Base-by-base conservation (phyloP, 2,329 filamentous ascomycete genomes). In the Aspergillus tanneri region DNA sequence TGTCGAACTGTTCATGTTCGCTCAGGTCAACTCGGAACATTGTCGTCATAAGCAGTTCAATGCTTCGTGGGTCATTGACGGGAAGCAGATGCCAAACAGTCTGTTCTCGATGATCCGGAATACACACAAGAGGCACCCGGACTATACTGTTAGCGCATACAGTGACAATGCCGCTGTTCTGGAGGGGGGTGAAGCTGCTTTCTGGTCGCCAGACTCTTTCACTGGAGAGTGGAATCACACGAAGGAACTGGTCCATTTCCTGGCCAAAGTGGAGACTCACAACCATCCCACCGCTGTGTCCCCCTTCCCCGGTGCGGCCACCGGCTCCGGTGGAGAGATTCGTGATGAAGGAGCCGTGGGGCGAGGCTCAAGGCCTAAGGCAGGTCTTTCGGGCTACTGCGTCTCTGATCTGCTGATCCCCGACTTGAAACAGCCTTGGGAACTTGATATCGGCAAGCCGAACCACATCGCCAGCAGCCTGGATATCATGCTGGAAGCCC, bases 1-100 rank as follows among this genome's bases (percentile, higher is more conserved):
- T 67, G 88, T 97, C 36, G 93, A 99, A 73, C 79, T 97, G 18
- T 97, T 97, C 78, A 97, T 97, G 93, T 99, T 97, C 69, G 92
- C 92, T 12, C 93, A 99, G 73, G 92, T 99, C 68, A 97, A 97
- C 76, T 97, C 92, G 3, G 93, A 99, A 77, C 92, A 97, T 72
- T 96, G 83, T 65, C 74, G 83, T 49, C 83, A 86, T 66, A 95
- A 96, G 77, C 88, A 95, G 61, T 99, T 99, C 81, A 99, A 99
- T 70, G 91, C 93, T 22, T 86, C 85, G 50, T 99, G 93, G 90
- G 93, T 86, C 12, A 95, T 99, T 61, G 91, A 99, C 67, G 91
- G 91, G 43, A 78, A 87, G 57, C 75, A 79, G 55, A 93, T 91
- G 79, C 79, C 82, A 37, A 81, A 87, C 66, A 92, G 86, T 57